phyloP scores from a whole-genome alignment of 257 asterid species.

The Nicotiana sylvestris region DNA sequence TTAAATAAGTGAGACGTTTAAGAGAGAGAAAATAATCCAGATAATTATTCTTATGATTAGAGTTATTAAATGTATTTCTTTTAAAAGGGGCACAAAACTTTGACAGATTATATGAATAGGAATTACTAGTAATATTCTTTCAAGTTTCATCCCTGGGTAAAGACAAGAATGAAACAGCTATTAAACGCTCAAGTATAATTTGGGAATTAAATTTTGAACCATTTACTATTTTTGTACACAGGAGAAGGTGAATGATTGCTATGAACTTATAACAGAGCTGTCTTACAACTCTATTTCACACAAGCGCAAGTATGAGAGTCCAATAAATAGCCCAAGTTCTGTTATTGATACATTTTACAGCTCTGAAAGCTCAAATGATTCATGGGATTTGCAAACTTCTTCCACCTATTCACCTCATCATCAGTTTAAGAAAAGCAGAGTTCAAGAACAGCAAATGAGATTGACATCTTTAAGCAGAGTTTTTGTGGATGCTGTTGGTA shows the following conservation, averaged over 20 bases:
- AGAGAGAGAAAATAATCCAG: too few species aligned
- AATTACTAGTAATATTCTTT: too few species aligned
- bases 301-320: slow-evolving; percentile 39
- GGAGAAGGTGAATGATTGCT: slow-evolving; percentile 67
- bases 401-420: neutral
- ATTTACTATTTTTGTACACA: slow-evolving; percentile 14
- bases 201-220: too few species aligned
- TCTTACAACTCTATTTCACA: neutral
- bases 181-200: too few species aligned
- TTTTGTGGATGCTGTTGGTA: slow-evolving; percentile 44
- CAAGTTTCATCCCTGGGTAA: too few species aligned
- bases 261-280: slow-evolving; percentile 31
- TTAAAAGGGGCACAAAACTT: too few species aligned
- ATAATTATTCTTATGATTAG: too few species aligned
- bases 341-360: slow-evolving; percentile 28
- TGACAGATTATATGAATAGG: too few species aligned
- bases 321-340: slow-evolving; percentile 30
- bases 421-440: slow-evolving; percentile 44
- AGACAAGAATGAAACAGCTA: too few species aligned
- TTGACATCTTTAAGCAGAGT: slow-evolving; percentile 49
- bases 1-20: too few species aligned
- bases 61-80: too few species aligned
- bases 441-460: slow-evolving; percentile 48
- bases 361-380: slow-evolving; percentile 39
- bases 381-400: slow-evolving; percentile 28